Evolutionary conservation across 2,329 filamentous ascomycete species (phyloP).

Genomic region (Sporothrix schenckii): DNA sequence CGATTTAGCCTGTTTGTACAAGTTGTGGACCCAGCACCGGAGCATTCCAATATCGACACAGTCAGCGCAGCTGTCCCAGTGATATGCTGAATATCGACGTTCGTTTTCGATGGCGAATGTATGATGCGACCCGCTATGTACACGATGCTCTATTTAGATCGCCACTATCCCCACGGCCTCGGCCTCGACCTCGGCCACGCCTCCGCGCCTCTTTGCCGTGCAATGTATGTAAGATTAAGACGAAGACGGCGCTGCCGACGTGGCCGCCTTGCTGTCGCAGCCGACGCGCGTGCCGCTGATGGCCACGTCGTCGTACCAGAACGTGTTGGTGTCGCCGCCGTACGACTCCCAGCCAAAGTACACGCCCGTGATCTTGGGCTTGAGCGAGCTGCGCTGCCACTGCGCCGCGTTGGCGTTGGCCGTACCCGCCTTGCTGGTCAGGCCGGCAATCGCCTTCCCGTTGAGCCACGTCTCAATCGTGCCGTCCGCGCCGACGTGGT

Average conservation of each 20-base stretch:
- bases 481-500: constrained; percentile 61
- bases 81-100: too few relatives aligned
- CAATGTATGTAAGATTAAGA: not conserved
- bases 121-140: too few relatives aligned
- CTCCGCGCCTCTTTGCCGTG: too few relatives aligned
- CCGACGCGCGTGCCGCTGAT: constrained; percentile 54
- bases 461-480: constrained; percentile 65
- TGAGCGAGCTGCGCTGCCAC: constrained; percentile 55
- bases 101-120: too few relatives aligned
- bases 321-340: constrained; percentile 61
- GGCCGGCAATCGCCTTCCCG: constrained; percentile 53
- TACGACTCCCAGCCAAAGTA: constrained; percentile 69
- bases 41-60: too few relatives aligned
- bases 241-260: not conserved
- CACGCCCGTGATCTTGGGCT: constrained; percentile 57
- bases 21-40: not conserved
- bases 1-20: not conserved
- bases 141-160: too few relatives aligned
- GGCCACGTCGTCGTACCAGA: constrained; percentile 65
- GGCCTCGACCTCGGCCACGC: too few relatives aligned
- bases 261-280: constrained; percentile 41
- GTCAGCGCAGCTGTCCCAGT: too few relatives aligned
- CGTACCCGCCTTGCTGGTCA: constrained; percentile 53
- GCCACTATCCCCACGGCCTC: too few relatives aligned
- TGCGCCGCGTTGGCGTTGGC: constrained; percentile 56